phyloP scores from a whole-genome alignment of 164 flowering plant genomes.

The Chimonanthus salicifolius region DNA sequence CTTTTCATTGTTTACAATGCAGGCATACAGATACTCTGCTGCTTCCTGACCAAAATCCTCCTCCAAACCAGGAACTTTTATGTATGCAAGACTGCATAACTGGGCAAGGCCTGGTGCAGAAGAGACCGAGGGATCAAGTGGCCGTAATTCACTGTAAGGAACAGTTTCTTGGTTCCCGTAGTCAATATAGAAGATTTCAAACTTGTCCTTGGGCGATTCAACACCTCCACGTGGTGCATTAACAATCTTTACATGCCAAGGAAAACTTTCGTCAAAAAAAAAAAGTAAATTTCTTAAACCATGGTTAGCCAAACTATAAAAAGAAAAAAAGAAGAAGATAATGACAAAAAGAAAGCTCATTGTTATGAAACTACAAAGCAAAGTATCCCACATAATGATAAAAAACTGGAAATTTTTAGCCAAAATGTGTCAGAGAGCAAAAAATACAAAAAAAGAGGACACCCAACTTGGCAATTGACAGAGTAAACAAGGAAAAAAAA shows the following conservation, averaged over 20 bases:
- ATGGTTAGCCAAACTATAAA: not conserved
- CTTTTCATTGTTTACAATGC: slow-evolving; percentile 40
- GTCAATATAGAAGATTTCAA: slow-evolving; percentile 94
- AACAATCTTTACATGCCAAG: slow-evolving; percentile 53
- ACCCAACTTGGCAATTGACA: too few species aligned
- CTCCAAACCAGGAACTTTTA: slow-evolving; percentile 70
- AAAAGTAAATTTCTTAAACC: too few species aligned
- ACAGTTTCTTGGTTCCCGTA: slow-evolving; percentile 91
- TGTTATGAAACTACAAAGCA: not conserved
- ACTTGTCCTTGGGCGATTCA: slow-evolving; percentile 57
- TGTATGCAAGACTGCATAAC: slow-evolving; percentile 81
- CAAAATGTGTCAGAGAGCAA: too few species aligned
- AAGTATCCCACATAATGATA: too few species aligned
- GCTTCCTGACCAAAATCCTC: slow-evolving; percentile 95
- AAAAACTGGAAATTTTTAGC: too few species aligned
- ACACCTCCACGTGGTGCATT: slow-evolving; percentile 82
- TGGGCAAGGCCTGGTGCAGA: slow-evolving; percentile 81
- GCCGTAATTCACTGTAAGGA: slow-evolving; percentile 63
- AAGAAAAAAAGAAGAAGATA: not conserved
- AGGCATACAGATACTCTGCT: slow-evolving; percentile 61
- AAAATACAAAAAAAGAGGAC: too few species aligned
- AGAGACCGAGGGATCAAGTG: slow-evolving; percentile 70
- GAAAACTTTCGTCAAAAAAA: not conserved
- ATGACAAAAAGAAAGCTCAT: not conserved
- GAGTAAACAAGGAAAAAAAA: too few species aligned